Conservation (phyloP, 1,284 basidiomycete genomes). For the Rhodotorula sp. region DNA sequence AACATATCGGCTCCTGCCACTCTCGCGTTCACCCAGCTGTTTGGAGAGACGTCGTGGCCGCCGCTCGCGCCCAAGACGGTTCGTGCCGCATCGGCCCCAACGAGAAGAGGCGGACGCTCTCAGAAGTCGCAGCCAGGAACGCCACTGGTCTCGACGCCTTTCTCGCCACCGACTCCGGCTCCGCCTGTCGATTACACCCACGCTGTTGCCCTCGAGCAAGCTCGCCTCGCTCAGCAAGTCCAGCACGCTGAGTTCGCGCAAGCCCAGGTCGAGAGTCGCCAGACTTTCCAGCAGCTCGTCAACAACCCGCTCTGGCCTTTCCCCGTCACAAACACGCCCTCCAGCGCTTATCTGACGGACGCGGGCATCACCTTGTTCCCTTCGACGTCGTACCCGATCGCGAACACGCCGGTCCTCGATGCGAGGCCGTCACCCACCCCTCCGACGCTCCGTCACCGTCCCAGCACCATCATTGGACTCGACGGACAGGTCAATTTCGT, state of each 20-base stretch:
- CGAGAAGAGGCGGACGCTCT: too few relatives aligned
- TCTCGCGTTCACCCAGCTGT: not conserved
- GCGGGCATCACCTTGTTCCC: not conserved
- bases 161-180: not conserved
- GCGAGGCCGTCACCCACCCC: not conserved
- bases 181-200: not conserved
- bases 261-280: too few relatives aligned
- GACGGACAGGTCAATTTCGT: not conserved
- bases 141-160: too few relatives aligned
- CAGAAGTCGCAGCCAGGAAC: too few relatives aligned
- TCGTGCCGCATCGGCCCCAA: too few relatives aligned
- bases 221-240: not conserved
- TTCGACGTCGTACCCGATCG: not conserved
- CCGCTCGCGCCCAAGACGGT: not conserved
- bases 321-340: too few relatives aligned
- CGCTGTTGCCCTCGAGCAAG: not conserved
- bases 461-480: not conserved
- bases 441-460: not conserved
- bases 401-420: not conserved
- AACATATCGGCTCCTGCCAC: conserved; percentile 4
- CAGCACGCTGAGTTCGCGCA: not conserved
- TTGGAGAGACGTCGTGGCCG: not conserved
- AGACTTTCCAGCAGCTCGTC: not conserved
- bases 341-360: not conserved
- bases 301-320: not conserved